Evolutionary conservation across 2,329 filamentous ascomycete species (phyloP).

Genomic region (Pseudogymnoascus sp.): DNA sequence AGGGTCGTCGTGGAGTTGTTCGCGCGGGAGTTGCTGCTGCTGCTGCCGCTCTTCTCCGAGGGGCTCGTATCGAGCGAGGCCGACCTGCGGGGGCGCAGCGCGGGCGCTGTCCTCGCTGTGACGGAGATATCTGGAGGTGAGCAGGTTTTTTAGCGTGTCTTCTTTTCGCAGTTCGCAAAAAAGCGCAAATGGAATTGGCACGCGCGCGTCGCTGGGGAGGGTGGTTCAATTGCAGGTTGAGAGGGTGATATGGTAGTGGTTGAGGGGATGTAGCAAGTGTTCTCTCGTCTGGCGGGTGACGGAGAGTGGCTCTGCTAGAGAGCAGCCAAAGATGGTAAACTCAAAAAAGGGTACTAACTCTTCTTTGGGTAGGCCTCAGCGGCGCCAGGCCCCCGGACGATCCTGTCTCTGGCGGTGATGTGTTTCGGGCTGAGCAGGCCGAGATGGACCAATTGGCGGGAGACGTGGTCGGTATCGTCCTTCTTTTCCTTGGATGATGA

Average conservation of each 20-base stretch:
- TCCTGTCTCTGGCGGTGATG: not conserved
- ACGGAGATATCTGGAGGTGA: conserved; percentile 1
- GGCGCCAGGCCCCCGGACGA: not conserved
- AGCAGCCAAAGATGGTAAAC: not conserved
- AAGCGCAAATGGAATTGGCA: not conserved
- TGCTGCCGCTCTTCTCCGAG: not conserved
- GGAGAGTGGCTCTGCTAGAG: not conserved
- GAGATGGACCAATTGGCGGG: not conserved
- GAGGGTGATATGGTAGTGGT: not conserved
- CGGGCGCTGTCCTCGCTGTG: not conserved
- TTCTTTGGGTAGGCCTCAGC: not conserved
- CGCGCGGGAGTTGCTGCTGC: not conserved
- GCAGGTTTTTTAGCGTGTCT: not conserved
- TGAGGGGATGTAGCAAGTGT: not conserved
- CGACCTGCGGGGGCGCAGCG: not conserved
- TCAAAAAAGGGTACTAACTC: conserved; percentile 1
- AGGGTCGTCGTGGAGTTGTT: not conserved
- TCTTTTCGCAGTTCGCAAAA: not conserved
- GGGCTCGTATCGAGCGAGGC: not conserved
- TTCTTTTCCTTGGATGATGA: not conserved
- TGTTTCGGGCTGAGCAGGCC: not conserved
- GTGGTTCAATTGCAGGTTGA: not conserved
- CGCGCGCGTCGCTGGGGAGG: not conserved
- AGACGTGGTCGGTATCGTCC: not conserved
- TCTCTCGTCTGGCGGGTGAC: not conserved